Conservation (phyloP, 768 basidiomycete species). For the Tephrocybe sp. region DNA sequence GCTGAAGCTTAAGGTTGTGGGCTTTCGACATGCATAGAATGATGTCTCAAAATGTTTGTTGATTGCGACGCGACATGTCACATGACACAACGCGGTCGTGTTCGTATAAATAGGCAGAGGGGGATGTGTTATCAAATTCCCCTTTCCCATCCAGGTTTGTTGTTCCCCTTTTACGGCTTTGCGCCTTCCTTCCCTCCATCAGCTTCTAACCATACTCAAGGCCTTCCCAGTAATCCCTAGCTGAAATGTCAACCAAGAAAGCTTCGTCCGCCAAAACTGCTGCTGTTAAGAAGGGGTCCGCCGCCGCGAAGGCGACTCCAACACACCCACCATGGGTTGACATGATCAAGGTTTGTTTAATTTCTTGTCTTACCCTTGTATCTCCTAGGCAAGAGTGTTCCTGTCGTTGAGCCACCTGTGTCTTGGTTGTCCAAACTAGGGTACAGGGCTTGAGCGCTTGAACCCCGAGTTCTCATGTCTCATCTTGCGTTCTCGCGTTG, state of each 20-base stretch:
- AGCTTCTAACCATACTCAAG: conserved; percentile 8
- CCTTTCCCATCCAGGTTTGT: conserved; percentile 31
- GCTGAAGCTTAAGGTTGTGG: too few relatives aligned
- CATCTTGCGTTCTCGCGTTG: too few relatives aligned
- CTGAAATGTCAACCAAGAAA: conserved; percentile 34
- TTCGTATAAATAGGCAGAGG: conserved; percentile 43
- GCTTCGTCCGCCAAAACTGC: conserved; percentile 45
- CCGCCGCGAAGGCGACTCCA: conserved; percentile 37
- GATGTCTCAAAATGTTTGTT: conserved; percentile 31
- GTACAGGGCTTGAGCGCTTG: conserved; percentile 23
- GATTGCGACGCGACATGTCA: conserved; percentile 35
- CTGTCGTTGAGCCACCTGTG: not conserved
- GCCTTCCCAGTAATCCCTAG: conserved; percentile 16
- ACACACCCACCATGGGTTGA: conserved; percentile 65
- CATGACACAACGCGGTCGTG: conserved; percentile 43
- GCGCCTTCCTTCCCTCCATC: conserved; percentile 19
- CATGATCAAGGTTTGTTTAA: conserved; percentile 71
- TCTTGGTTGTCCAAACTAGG: conserved; percentile 17
- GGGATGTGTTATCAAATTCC: conserved; percentile 33
- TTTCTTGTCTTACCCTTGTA: conserved; percentile 1
- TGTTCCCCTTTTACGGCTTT: conserved; percentile 15
- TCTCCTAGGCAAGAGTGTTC: not conserved
- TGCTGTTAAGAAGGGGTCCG: conserved; percentile 30
- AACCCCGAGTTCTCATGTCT: not conserved
- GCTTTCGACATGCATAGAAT: not conserved